Conservation (phyloP, 352 stramenopile species). For the Pseudoperonospora humuli region DNA sequence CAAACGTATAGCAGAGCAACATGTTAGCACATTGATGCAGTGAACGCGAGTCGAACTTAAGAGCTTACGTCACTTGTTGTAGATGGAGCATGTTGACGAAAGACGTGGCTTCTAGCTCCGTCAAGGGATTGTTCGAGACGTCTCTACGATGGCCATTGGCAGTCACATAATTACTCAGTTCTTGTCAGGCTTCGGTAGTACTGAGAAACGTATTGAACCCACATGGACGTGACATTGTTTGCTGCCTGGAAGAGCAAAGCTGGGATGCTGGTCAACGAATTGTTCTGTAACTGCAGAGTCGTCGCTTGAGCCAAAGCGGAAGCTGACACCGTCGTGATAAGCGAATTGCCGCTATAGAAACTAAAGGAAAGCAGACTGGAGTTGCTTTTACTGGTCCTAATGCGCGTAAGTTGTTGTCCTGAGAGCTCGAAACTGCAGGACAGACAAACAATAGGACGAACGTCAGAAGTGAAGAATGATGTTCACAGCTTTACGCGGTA, state of each 20-base stretch:
- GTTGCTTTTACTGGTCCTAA: slow-evolving; percentile 13
- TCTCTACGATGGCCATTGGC: slow-evolving; percentile 32
- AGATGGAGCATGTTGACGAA: slow-evolving; percentile 40
- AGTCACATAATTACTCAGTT: no score
- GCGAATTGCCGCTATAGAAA: slow-evolving; percentile 15
- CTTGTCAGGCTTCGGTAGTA: neutral
- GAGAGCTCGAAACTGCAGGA: slow-evolving; percentile 34
- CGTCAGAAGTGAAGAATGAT: neutral
- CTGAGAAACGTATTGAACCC: slow-evolving; percentile 1
- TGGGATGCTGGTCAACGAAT: slow-evolving; percentile 34
- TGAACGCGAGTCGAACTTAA: neutral
- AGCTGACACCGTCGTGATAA: slow-evolving; percentile 17
- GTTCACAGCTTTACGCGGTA: neutral
- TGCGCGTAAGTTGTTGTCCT: slow-evolving; percentile 25
- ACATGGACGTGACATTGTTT: slow-evolving; percentile 34
- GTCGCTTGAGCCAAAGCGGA: slow-evolving; percentile 23
- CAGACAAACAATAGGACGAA: neutral
- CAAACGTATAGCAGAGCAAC: neutral
- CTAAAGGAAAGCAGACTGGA: slow-evolving; percentile 16
- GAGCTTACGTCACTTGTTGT: slow-evolving; percentile 33
- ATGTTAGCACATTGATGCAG: neutral
- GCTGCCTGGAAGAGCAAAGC: slow-evolving; percentile 37
- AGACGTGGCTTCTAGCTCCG: slow-evolving; percentile 32
- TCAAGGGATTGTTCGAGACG: slow-evolving; percentile 53
- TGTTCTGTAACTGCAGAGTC: slow-evolving; percentile 40